Percentiles rank a stretch among this genome's conserved stretches.
phyloP scores from a whole-genome alignment of 2,329 filamentous ascomycete genomes.

The Alternaria solani region DNA sequence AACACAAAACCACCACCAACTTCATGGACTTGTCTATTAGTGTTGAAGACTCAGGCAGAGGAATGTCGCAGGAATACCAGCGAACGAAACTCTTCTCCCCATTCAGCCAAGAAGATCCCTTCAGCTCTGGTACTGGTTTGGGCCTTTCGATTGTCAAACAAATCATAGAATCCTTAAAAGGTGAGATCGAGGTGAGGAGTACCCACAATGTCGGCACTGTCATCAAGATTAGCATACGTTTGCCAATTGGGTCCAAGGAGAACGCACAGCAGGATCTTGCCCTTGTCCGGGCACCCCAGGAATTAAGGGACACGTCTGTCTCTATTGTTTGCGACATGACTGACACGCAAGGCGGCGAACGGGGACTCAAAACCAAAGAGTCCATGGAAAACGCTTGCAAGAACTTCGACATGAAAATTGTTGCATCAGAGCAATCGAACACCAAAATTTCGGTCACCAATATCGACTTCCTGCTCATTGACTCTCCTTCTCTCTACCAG shows the following conservation, averaged over 20 bases:
- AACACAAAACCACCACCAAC: slow-evolving; percentile 21
- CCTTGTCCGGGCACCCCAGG: slow-evolving; percentile 23
- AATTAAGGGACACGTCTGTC: slow-evolving; percentile 29
- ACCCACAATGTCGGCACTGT: slow-evolving; percentile 38
- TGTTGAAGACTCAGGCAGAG: slow-evolving; percentile 47
- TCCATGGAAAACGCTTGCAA: slow-evolving; percentile 37
- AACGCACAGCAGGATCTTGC: slow-evolving; percentile 21
- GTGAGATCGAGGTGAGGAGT: slow-evolving; percentile 44
- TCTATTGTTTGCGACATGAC: slow-evolving; percentile 33
- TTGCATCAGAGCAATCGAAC: slow-evolving; percentile 15
- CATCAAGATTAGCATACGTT: slow-evolving; percentile 33
- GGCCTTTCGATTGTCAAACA: slow-evolving; percentile 49
- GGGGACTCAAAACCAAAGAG: slow-evolving; percentile 36
- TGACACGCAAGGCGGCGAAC: slow-evolving; percentile 29
- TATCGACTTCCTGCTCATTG: slow-evolving; percentile 38
- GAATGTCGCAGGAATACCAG: slow-evolving; percentile 48
- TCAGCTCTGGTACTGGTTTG: slow-evolving; percentile 44
- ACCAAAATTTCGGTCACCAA: slow-evolving; percentile 20
- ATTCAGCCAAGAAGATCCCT: slow-evolving; percentile 48
- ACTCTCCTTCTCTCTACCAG: slow-evolving; percentile 34
- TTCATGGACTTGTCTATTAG: slow-evolving; percentile 44
- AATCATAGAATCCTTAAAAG: slow-evolving; percentile 44
- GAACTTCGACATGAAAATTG: slow-evolving; percentile 34
- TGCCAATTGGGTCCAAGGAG: slow-evolving; percentile 27
- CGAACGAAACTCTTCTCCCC: slow-evolving; percentile 42